Conservation (phyloP, 2,329 filamentous ascomycete species). For the Microsporum canis region DNA sequence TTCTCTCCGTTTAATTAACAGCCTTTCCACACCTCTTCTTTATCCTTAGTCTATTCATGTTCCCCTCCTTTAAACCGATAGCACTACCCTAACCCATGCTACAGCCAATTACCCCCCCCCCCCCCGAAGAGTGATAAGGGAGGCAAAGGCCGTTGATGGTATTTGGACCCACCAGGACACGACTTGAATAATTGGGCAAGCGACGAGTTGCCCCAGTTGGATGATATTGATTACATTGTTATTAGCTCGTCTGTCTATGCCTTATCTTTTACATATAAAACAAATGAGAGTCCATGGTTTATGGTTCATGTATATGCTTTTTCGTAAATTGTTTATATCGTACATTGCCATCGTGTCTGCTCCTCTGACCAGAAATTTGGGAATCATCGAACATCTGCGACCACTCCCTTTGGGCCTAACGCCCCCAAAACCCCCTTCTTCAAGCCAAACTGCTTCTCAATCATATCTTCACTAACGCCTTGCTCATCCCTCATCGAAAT, state of each 20-base stretch:
- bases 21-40: background rate
- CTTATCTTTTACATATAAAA: background rate
- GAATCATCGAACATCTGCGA: background rate
- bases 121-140: background rate
- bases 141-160: background rate
- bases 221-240: background rate
- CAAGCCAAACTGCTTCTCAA: conserved; percentile 37
- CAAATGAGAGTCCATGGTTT: background rate
- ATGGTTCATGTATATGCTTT: background rate
- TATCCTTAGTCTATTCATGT: background rate
- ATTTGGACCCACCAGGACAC: background rate
- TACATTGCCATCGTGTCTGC: background rate
- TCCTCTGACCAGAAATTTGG: background rate
- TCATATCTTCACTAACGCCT: conserved; percentile 26
- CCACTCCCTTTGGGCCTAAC: conserved; percentile 30
- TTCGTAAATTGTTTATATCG: background rate
- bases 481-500: conserved; percentile 39
- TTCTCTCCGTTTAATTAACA: background rate
- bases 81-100: background rate
- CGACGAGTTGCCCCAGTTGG: background rate
- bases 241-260: background rate
- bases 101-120: background rate
- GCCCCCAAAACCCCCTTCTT: conserved; percentile 34
- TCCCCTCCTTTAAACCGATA: background rate
- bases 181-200: background rate